A percentile compares a stretch with the other conserved stretches of the same genome.
These are phyloP conservation scores for Corinectria fuckeliana DNA, from an alignment of 2,329 filamentous ascomycete genomes.

Conservation along the genomic window DNA sequence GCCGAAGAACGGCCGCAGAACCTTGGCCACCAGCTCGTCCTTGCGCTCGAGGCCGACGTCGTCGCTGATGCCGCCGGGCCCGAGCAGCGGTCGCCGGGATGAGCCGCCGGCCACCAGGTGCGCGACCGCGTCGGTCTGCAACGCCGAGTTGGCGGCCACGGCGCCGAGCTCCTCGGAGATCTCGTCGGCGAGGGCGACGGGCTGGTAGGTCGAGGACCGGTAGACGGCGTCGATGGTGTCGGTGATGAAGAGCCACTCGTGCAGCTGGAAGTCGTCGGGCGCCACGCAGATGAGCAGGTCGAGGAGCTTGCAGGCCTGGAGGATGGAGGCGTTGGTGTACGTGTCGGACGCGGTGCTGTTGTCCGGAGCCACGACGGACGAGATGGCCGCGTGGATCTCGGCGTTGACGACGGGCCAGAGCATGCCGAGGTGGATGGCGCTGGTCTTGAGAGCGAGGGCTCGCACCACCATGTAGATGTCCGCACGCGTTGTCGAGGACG, in stretches of 20 bases:
- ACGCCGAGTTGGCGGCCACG: conserved; percentile 41
- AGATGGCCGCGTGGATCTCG: conserved; percentile 82
- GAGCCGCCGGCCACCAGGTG: conserved; percentile 45
- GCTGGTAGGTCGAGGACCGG: conserved; percentile 70
- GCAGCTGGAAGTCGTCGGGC: conserved; percentile 96
- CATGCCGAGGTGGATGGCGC: conserved; percentile 78
- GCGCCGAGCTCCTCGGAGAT: conserved; percentile 77
- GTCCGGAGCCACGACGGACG: conserved; percentile 73
- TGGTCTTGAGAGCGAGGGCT: conserved; percentile 79
- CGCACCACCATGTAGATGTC: conserved; percentile 91
- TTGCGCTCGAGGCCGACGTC: conserved; percentile 64
- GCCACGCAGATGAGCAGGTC: conserved; percentile 86
- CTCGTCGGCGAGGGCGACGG: conserved; percentile 82
- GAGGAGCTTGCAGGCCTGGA: conserved; percentile 93
- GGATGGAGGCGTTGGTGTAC: conserved; percentile 76
- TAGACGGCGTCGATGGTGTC: conserved; percentile 98
- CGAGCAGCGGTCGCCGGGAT: conserved; percentile 57
- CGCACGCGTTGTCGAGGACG: conserved; percentile 85
- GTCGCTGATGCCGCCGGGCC: conserved; percentile 60
- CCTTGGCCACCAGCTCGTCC: conserved; percentile 75
- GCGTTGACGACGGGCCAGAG: conserved; percentile 91
- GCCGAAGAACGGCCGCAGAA: conserved; percentile 87
- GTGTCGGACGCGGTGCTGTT: conserved; percentile 69
- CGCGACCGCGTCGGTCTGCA: conserved; percentile 46
- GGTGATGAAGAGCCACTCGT: conserved; percentile 96